phyloP scores from a whole-genome alignment of 176 grass and related monocot genomes.

The Hsuehochloa calcarea region DNA sequence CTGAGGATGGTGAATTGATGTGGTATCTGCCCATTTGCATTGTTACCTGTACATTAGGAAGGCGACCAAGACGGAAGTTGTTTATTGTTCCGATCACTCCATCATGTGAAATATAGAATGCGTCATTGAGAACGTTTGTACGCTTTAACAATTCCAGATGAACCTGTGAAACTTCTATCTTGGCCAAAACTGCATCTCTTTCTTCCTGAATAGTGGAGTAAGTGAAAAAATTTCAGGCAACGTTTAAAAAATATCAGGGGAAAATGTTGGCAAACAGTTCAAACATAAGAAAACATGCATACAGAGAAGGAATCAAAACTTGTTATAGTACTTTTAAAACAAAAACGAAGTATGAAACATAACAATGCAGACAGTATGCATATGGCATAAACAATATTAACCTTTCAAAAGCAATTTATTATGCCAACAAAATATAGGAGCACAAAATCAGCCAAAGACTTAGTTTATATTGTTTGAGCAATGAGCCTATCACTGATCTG shows the following conservation, averaged over 20 bases:
- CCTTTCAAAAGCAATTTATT: background rate
- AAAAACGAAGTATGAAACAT: background rate
- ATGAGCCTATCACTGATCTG: slow-evolving; percentile 16
- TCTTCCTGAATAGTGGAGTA: slow-evolving; percentile 60
- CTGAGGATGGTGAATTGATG: slow-evolving; percentile 7
- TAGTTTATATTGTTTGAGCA: slow-evolving; percentile 6
- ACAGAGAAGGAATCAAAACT: background rate
- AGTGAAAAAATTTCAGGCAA: background rate
- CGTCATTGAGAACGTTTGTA: slow-evolving; percentile 89
- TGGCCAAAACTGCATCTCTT: slow-evolving; percentile 93
- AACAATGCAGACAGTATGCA: background rate
- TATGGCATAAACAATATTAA: background rate
- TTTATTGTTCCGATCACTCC: slow-evolving; percentile 95
- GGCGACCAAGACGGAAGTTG: slow-evolving; percentile 81
- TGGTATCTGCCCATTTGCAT: slow-evolving; percentile 9
- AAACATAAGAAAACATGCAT: background rate
- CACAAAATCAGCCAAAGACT: background rate
- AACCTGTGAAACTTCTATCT: slow-evolving; percentile 89
- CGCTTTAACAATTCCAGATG: slow-evolving; percentile 87
- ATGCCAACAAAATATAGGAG: background rate
- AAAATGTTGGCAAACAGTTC: background rate
- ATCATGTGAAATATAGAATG: slow-evolving; percentile 91
- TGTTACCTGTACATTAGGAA: slow-evolving; percentile 72
- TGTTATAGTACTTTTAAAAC: background rate
- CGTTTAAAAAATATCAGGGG: background rate